These are phyloP conservation scores for Aspergillus tubingensis DNA, from an alignment of 2,329 filamentous ascomycete genomes.

Conservation along the genomic window DNA sequence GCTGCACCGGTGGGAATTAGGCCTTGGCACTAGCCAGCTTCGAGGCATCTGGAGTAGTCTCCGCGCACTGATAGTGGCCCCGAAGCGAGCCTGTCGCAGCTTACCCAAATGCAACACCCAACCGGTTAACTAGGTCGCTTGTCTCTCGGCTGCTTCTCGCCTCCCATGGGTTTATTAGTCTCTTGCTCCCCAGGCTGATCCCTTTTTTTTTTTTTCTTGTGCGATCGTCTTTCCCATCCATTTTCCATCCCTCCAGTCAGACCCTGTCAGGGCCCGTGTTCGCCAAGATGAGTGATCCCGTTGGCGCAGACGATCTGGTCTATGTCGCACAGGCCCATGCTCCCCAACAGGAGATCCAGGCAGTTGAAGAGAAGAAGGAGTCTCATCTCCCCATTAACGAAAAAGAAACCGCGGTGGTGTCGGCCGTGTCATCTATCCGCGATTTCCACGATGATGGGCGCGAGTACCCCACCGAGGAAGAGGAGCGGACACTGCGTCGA, in stretches of 20 bases:
- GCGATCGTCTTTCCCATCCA: neutral
- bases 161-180: neutral
- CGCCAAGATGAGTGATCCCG: slow-evolving; percentile 15
- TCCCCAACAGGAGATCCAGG: slow-evolving; percentile 3
- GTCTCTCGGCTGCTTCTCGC: neutral
- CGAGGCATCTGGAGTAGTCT: neutral
- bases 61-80: neutral
- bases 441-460: slow-evolving; percentile 15
- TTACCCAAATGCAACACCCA: neutral
- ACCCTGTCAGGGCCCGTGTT: neutral
- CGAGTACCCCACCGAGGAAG: slow-evolving; percentile 36
- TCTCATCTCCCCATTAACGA: neutral
- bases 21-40: neutral
- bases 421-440: neutral
- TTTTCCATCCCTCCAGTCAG: neutral
- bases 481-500: slow-evolving; percentile 39
- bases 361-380: slow-evolving; percentile 7
- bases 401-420: slow-evolving; percentile 10
- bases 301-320: slow-evolving; percentile 7
- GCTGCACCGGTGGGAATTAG: neutral
- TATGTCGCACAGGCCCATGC: slow-evolving; percentile 12
- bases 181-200: neutral
- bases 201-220: neutral
- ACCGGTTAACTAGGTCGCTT: neutral
- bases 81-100: neutral